Base-by-base conservation (phyloP, 768 basidiomycete genomes). In the Rhodotorula kratochvilovae region DNA sequence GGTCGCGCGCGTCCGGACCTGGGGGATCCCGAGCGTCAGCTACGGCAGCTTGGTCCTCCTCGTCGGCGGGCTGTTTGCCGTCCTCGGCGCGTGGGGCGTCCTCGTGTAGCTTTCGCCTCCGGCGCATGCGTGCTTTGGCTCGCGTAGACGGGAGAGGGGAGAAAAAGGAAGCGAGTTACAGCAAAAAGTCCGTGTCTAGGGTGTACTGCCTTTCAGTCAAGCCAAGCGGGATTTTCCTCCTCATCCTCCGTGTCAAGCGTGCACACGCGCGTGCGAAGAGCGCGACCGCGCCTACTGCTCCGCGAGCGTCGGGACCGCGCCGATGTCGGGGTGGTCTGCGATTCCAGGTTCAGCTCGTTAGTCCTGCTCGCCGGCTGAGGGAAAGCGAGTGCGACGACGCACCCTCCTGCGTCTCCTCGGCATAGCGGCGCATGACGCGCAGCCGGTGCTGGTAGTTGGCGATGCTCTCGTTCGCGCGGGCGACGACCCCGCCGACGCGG, bases 391-490 rank as follows among this genome's bases (percentile, higher is more conserved):
- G n/a, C n/a, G n/a, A n/a, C 13, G 39, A 25, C 58, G 36, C 42
- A 59, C 58, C 72, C 57, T 63, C 33, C 63, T 75, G 73, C 5
- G 70, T 71, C 39, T 65, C 63, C 21, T 62, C 50, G 36, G 73
- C 73, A 56, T 75, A 68, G 39, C 62, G 62, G 13, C 17, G 36
- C 53, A 54, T 55, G 33, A 48, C 25, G 6, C 13, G 17, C 29
- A 16, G 42, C 33, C 50, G 36, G 29, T 61, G 61, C 10, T 48
- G 25, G 61, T 67, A 75, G 61, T 33, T 33, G 2, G 69, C 59
- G n/a, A 76, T 71, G 27, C 54, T 51, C 63, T 76, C 75, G 51
- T 76, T 68, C 1, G 71, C 76, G 16, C 56, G 54, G 27, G 63
- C 56, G 45, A 77, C 63, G 57, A 75, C 67, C 25, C 51, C 46